phyloP scores from a whole-genome alignment of 768 basidiomycete species.

The Postia placenta region DNA sequence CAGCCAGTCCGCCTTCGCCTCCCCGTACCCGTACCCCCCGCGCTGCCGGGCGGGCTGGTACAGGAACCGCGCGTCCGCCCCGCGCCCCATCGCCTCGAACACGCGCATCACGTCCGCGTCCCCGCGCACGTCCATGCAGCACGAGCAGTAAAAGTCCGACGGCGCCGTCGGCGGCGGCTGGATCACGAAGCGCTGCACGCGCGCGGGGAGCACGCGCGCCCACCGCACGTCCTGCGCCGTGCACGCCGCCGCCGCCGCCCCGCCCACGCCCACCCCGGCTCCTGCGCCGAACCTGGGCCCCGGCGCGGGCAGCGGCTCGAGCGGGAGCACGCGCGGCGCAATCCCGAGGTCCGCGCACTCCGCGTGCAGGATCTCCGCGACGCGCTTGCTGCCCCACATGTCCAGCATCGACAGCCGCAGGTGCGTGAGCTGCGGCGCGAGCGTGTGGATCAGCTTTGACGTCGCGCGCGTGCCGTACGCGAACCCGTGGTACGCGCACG shows the following conservation, averaged over 20 bases:
- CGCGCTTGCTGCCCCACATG: constrained; percentile 15
- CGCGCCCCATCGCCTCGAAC: constrained; percentile 12
- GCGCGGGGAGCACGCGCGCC: constrained; percentile 7
- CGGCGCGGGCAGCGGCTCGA: background rate
- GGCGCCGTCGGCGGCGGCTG: constrained; percentile 15
- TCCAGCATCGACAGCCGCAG: constrained; percentile 17
- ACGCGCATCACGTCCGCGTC: constrained; percentile 16
- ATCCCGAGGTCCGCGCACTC: constrained; percentile 13
- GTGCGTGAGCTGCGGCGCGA: constrained; percentile 10
- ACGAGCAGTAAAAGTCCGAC: constrained; percentile 16
- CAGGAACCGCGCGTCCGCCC: constrained; percentile 13
- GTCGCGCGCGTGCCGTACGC: constrained; percentile 9
- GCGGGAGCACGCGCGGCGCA: constrained; percentile 6
- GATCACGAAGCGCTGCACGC: constrained; percentile 12
- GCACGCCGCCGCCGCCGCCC: background rate
- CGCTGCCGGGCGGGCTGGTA: constrained; percentile 9
- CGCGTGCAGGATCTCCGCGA: constrained; percentile 16
- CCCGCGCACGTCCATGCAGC: constrained; percentile 19
- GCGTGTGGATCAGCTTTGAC: constrained; percentile 8
- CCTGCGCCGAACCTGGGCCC: too few species aligned
- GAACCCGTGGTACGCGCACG: constrained; percentile 14
- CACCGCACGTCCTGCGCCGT: constrained; percentile 5
- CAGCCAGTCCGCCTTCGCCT: constrained; percentile 15
- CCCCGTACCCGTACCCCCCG: constrained; percentile 13
- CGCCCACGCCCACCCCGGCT: background rate